Conservation (phyloP, 495 filamentous ascomycete species). For the Aspergillus nanangensis region DNA sequence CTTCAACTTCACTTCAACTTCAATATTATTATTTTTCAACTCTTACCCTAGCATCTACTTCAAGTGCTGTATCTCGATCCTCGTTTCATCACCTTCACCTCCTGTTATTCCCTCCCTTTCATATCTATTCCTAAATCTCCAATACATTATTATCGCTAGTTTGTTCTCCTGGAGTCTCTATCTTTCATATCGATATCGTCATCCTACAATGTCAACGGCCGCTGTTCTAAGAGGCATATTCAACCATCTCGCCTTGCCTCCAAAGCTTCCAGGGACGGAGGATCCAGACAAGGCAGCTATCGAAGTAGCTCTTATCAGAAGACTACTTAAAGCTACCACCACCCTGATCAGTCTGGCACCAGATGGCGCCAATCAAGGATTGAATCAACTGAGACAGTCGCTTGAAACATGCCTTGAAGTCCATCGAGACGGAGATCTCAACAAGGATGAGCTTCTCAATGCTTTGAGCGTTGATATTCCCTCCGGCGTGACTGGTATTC, state of each 20-base stretch:
- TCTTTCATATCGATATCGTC: no score
- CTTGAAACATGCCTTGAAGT: constrained; percentile 26
- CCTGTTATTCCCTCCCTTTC: no score
- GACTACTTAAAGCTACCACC: constrained; percentile 27
- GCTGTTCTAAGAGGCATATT: no score
- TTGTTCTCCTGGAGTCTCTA: no score
- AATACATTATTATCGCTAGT: no score
- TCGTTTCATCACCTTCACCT: no score
- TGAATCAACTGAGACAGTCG: constrained; percentile 24
- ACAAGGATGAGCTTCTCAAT: constrained; percentile 28
- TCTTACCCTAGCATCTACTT: no score
- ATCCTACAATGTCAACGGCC: no score
- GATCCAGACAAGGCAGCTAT: constrained; percentile 29
- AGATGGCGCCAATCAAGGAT: constrained; percentile 17
- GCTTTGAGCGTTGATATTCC: constrained; percentile 30
- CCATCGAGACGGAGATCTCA: constrained; percentile 29
- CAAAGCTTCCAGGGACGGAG: constrained; percentile 38
- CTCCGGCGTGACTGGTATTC: constrained; percentile 28
- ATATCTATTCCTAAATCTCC: no score
- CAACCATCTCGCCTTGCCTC: constrained; percentile 23
- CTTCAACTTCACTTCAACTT: no score
- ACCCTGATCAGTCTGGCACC: constrained; percentile 14
- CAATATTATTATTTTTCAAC: no score
- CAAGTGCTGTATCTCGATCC: no score
- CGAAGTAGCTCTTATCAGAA: constrained; percentile 27